Conservation (phyloP, 2,329 filamentous ascomycete genomes). For the Fusarium sacchari region DNA sequence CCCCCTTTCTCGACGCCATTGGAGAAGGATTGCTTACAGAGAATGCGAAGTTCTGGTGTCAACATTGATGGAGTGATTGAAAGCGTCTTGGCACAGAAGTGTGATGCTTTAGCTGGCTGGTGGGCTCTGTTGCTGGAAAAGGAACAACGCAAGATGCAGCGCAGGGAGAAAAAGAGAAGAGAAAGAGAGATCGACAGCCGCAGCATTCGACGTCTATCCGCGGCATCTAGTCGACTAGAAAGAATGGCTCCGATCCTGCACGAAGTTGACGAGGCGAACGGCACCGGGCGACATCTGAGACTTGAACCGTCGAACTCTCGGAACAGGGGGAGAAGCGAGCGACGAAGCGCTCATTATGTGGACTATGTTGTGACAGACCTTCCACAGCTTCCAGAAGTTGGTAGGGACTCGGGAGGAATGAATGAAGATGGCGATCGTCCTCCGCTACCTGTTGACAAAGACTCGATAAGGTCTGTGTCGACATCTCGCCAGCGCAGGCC, state of each 20-base stretch:
- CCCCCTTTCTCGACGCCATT: slow-evolving; percentile 85
- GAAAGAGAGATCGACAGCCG: slow-evolving; percentile 86
- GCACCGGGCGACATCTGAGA: slow-evolving; percentile 57
- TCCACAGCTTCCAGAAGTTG: slow-evolving; percentile 76
- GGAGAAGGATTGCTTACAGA: slow-evolving; percentile 89
- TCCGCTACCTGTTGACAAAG: slow-evolving; percentile 81
- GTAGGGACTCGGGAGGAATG: slow-evolving; percentile 55
- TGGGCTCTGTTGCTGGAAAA: slow-evolving; percentile 96
- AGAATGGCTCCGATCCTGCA: slow-evolving; percentile 79
- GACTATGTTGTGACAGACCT: slow-evolving; percentile 78
- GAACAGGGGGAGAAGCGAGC: slow-evolving; percentile 79
- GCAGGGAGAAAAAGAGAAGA: slow-evolving; percentile 83
- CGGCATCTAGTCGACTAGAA: slow-evolving; percentile 87
- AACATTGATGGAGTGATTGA: slow-evolving; percentile 95
- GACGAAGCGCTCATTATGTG: slow-evolving; percentile 73
- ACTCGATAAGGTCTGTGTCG: slow-evolving; percentile 77
- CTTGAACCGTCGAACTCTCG: slow-evolving; percentile 62
- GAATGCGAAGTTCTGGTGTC: slow-evolving; percentile 93
- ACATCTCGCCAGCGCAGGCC: slow-evolving; percentile 81
- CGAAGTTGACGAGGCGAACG: slow-evolving; percentile 82
- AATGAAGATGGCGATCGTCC: slow-evolving; percentile 60
- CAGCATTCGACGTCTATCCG: slow-evolving; percentile 83
- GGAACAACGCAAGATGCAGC: slow-evolving; percentile 85
- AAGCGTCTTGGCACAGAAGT: slow-evolving; percentile 88
- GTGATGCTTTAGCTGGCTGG: slow-evolving; percentile 92